Evolutionary conservation across 768 basidiomycete species (phyloP).

Genomic region (Sporobolomyces phaffii): DNA sequence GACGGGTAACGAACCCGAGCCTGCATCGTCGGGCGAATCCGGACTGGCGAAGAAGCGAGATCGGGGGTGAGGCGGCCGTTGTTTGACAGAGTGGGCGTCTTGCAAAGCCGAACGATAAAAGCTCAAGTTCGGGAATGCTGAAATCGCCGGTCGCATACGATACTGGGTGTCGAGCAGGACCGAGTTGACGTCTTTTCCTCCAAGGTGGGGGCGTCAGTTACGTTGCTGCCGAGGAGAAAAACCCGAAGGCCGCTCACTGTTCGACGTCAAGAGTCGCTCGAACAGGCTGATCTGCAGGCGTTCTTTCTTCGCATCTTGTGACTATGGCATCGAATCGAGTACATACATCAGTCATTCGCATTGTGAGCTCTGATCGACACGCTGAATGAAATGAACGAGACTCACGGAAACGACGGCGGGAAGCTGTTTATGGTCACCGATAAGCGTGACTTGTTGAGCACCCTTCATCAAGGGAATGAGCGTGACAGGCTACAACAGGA

Average conservation of each 20-base stretch:
- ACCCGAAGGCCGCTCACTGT: conserved; percentile 50
- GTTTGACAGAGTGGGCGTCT: conserved; percentile 47
- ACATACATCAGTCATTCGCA: too few species aligned
- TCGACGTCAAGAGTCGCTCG: conserved; percentile 78
- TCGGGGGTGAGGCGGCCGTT: conserved; percentile 11
- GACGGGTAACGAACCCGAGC: conserved; percentile 54
- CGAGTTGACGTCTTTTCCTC: conserved; percentile 77
- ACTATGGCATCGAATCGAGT: conserved; percentile 45
- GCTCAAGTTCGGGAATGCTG: conserved; percentile 72
- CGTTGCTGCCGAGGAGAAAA: not conserved
- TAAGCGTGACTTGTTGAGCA: conserved; percentile 73
- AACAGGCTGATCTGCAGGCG: conserved; percentile 78
- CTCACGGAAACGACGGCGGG: conserved; percentile 65
- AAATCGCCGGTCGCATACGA: conserved; percentile 88
- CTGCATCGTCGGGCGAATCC: not conserved
- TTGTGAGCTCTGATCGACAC: too few species aligned
- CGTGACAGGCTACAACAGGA: conserved; percentile 57
- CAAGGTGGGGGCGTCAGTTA: not conserved
- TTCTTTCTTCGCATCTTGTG: conserved; percentile 63
- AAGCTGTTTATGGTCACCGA: conserved; percentile 95
- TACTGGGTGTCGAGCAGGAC: conserved; percentile 93
- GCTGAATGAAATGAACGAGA: too few species aligned
- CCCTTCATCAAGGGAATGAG: conserved; percentile 91
- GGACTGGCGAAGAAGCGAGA: conserved; percentile 20
- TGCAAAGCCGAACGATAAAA: conserved; percentile 68